Conservation (phyloP, 139 green algal species). For the Gonium pectorale region DNA sequence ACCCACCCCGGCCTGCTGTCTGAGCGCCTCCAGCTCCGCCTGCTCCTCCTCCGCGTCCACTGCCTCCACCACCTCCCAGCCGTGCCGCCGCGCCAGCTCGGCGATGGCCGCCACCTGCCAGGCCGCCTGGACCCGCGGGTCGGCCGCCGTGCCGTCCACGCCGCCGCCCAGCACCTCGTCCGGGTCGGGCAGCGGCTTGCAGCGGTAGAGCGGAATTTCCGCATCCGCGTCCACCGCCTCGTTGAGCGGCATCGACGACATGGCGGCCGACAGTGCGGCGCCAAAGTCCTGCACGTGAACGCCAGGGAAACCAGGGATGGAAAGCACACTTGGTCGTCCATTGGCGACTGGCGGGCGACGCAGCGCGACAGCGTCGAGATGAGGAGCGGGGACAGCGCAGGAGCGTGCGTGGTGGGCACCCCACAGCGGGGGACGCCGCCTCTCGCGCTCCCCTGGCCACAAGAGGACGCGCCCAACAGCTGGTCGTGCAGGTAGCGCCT, state of each 20-base stretch:
- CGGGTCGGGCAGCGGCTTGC: not conserved
- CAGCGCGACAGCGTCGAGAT: no score
- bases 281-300: conserved; percentile 15
- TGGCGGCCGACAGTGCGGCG: not conserved
- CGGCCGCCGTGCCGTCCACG: not conserved
- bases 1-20: conserved; percentile 16
- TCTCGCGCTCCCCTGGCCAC: no score
- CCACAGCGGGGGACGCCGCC: no score
- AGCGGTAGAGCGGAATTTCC: not conserved
- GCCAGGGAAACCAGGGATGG: no score
- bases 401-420: no score
- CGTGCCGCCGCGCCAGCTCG: conserved; percentile 33
- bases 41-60: conserved; percentile 18
- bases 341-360: no score
- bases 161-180: conserved; percentile 6
- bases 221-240: conserved; percentile 2
- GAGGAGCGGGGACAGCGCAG: no score
- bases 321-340: no score
- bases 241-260: not conserved
- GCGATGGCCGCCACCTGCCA: conserved; percentile 31
- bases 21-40: not conserved
- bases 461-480: no score
- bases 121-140: conserved; percentile 19
- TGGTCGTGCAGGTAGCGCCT: no score
- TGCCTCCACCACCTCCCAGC: conserved; percentile 10